Base-by-base conservation (phyloP, 192 early-diverging fungal species). In the Pilobolus umbonatus region DNA sequence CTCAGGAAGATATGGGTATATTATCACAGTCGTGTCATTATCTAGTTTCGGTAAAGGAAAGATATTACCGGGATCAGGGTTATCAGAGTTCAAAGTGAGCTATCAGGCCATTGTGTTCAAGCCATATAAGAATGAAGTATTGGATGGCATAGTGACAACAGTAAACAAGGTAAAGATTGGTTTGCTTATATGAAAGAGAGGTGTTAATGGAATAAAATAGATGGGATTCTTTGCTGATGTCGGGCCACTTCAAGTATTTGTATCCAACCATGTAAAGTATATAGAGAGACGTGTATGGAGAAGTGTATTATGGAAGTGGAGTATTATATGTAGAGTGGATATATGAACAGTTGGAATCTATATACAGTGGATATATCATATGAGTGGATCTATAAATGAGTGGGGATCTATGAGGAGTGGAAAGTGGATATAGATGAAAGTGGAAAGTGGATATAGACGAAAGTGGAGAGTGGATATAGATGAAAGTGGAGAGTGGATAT, bases 91-190 rank as follows among this genome's bases (percentile, higher is more conserved):
- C 63, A 80, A 81, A 31, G 85, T 99, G 40, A 70, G 79, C 38
- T 83, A 99, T 73, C 88, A 91, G 55, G 97, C 97, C 3, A 89
- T 99, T 67, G 90, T 99, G 3, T 95, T 97, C 60, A 97, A 94
- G 66, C 94, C 95, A 14, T 99, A 95, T 77, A 96, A 89, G 59
- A 90, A 92, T 47, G 91, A 98, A 74, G 97, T 99, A 7, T 77
- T 98, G 7, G 95, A 99, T 71, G 95, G 88, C 0, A 81, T 93
- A 5, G 88, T 92, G 1, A 90, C 85, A 0, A 86, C 80, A 43
- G 95, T 99, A 5, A 96, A 89, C 63, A 88, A 93, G 81, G 89
- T 91, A 72, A 25, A 35, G 14, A 50, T 15, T 46, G 11, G 10
- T 46, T 46, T 46, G 21, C 10, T 46, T 46, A 10, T 26, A 43